Evolutionary conservation across 2,329 filamentous ascomycete species (phyloP).

Genomic region (Botryotinia convoluta): DNA sequence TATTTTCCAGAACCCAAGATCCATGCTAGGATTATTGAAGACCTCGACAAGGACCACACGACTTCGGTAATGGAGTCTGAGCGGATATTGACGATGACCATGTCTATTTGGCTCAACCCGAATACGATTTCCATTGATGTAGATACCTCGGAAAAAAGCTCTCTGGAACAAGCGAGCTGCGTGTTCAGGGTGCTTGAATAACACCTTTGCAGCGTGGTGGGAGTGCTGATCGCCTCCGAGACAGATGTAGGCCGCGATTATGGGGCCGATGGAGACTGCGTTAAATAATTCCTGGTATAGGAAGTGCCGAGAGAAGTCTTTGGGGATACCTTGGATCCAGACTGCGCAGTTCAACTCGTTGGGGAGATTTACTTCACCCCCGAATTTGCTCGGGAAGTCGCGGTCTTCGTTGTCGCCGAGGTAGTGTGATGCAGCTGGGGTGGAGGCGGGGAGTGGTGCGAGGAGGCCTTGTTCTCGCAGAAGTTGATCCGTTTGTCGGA

Average conservation of each 20-base stretch:
- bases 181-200: not conserved
- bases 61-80: not conserved
- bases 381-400: rapidly evolving
- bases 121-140: not conserved
- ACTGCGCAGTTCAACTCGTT: not conserved
- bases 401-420: rapidly evolving
- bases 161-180: not conserved
- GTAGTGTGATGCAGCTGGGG: not conserved
- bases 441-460: no score
- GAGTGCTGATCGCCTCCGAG: no score
- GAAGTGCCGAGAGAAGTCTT: rapidly evolving
- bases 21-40: not conserved
- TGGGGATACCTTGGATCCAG: not conserved
- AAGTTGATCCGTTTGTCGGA: not conserved
- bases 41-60: not conserved
- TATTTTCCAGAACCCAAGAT: not conserved
- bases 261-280: not conserved
- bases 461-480: not conserved
- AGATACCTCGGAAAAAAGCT: not conserved
- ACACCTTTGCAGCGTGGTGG: not conserved
- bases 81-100: not conserved
- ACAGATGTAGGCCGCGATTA: not conserved
- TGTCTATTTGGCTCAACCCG: not conserved
- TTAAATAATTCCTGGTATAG: not conserved
- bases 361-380: not conserved